A percentile compares a stretch with the other conserved stretches of the same genome.
phyloP scores from a whole-genome alignment of 2,329 filamentous ascomycete species.

The Dendrostoma leiphaemia region DNA sequence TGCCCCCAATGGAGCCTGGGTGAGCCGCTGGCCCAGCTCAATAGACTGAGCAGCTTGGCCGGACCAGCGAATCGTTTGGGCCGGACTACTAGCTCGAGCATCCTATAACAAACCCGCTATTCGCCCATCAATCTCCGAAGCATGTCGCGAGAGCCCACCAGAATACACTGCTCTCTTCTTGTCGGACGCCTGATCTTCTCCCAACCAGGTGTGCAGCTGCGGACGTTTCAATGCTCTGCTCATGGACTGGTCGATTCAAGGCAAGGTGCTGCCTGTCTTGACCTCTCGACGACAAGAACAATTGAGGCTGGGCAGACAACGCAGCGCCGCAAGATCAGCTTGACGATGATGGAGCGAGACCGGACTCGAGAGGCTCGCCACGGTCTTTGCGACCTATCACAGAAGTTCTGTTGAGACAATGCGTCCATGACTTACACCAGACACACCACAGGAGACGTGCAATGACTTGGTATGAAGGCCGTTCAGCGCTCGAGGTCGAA shows the following conservation, averaged over 20 bases:
- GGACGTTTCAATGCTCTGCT: not conserved
- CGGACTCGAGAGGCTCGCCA: no score
- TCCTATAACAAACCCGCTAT: not conserved
- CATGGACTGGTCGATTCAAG: not conserved
- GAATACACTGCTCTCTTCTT: no score
- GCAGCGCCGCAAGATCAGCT: not conserved
- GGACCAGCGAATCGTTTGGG: not conserved
- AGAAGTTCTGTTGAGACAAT: no score
- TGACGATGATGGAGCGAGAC: no score
- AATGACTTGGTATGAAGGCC: no score
- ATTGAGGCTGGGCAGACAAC: no score
- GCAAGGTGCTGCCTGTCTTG: slow-evolving; percentile 12
- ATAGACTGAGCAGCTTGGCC: not conserved
- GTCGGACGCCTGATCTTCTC: not conserved
- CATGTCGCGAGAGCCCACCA: not conserved
- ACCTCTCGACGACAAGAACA: not conserved
- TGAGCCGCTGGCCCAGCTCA: no score
- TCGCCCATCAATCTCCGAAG: not conserved
- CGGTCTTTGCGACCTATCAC: no score
- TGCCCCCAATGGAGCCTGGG: no score
- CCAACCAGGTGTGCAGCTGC: not conserved
- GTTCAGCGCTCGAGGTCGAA: not conserved
- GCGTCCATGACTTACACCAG: no score
- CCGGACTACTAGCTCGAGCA: not conserved
- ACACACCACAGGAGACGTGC: no score